Conservation (phyloP, 2,329 filamentous ascomycete genomes). For the Aspergillus fischeri region DNA sequence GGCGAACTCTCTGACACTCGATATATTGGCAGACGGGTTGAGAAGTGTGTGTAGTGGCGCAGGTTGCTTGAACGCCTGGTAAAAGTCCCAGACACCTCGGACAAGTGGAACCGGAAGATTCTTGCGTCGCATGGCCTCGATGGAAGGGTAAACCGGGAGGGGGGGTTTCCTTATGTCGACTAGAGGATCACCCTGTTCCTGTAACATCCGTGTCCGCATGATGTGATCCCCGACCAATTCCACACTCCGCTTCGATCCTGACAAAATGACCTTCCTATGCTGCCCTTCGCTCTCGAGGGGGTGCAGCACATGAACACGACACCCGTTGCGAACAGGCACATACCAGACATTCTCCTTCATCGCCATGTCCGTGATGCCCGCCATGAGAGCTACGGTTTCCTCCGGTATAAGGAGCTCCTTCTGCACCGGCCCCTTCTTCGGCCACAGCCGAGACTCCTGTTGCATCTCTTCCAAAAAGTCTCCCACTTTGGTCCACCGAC, state of each 20-base stretch:
- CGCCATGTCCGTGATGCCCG: constrained; percentile 26
- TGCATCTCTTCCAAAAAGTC: constrained; percentile 23
- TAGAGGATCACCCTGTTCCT: constrained; percentile 25
- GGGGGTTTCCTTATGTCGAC: constrained; percentile 25
- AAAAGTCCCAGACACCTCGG: constrained; percentile 27
- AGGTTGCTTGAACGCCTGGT: constrained; percentile 1
- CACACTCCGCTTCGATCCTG: constrained; percentile 31
- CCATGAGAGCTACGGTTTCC: constrained; percentile 30
- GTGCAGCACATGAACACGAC: constrained; percentile 34
- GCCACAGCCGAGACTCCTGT: constrained; percentile 10
- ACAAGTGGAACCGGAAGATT: constrained; percentile 24
- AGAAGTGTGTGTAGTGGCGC: constrained; percentile 13
- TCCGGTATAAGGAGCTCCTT: constrained; percentile 33
- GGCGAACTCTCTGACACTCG: constrained; percentile 33
- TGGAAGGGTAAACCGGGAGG: constrained; percentile 29
- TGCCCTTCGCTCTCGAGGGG: constrained; percentile 26
- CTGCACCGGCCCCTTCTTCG: constrained; percentile 14
- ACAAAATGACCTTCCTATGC: constrained; percentile 32
- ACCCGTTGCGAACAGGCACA: constrained; percentile 32
- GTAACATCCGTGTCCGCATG: constrained; percentile 17
- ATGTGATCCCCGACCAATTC: constrained; percentile 29
- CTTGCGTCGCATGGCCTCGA: constrained; percentile 19
- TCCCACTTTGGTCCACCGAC: constrained; percentile 25
- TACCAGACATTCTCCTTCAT: constrained; percentile 37
- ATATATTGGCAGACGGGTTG: constrained; percentile 2